Evolutionary conservation across 352 stramenopile species (phyloP).

Genomic region (Phytophthora vignae): DNA sequence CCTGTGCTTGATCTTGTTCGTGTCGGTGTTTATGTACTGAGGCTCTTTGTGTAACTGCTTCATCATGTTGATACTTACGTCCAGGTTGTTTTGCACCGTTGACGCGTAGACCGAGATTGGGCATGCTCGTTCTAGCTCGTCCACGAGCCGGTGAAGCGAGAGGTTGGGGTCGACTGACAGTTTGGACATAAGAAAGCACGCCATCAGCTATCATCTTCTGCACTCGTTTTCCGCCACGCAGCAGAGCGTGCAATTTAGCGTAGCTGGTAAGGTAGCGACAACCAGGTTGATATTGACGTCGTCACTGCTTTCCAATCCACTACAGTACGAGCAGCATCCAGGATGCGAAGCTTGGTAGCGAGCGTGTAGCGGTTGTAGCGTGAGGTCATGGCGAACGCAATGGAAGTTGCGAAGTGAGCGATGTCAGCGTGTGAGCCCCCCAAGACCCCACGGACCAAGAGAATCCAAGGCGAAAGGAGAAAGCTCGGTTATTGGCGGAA

Average conservation of each 20-base stretch:
- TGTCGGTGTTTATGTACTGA: not conserved
- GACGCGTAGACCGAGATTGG: not conserved
- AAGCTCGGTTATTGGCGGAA: constrained; percentile 1
- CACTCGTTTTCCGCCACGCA: not conserved
- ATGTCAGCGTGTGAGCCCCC: no score
- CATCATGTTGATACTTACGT: not conserved
- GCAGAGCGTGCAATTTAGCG: not conserved
- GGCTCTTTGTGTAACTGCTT: not conserved
- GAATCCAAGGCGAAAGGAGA: not conserved
- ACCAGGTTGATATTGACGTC: constrained; percentile 6
- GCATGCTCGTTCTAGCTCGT: not conserved
- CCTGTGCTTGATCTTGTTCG: no score
- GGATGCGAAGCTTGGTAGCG: not conserved
- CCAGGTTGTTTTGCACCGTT: not conserved
- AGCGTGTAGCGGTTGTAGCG: constrained; percentile 3
- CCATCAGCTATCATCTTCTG: not conserved
- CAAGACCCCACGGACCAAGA: not conserved
- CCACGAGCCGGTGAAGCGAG: not conserved
- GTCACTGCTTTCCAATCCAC: not conserved
- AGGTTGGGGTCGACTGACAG: not conserved
- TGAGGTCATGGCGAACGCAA: not conserved
- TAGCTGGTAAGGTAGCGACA: not conserved
- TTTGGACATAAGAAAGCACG: not conserved
- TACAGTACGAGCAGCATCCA: not conserved
- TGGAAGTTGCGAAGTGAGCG: not conserved